Evolutionary conservation across 139 green algal genomes (phyloP).

Genomic region (Tetratostichococcus sp.): DNA sequence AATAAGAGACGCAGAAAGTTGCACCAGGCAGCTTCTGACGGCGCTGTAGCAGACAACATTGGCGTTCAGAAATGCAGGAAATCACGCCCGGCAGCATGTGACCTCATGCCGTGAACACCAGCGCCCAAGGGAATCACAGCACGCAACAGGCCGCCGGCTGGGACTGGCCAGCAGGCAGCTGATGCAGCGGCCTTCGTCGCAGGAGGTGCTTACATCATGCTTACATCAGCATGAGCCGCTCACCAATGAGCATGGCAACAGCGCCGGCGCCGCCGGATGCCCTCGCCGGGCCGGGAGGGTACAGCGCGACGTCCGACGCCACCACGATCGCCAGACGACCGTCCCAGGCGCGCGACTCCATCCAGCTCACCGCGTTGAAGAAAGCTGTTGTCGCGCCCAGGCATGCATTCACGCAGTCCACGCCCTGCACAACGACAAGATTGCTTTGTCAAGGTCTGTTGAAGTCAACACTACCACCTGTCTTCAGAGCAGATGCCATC

Average conservation of each 20-base stretch:
- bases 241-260: constrained; percentile 77
- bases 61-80: too few species aligned
- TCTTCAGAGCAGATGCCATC: too few species aligned
- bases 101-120: too few species aligned
- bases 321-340: constrained; percentile 79
- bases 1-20: neutral
- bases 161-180: too few species aligned
- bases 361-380: constrained; percentile 69
- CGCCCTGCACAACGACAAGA: constrained; percentile 42
- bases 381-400: constrained; percentile 83
- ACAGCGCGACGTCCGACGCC: constrained; percentile 69
- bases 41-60: too few species aligned
- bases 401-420: constrained; percentile 80
- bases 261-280: constrained; percentile 74
- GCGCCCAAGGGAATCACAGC: too few species aligned
- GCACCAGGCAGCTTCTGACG: neutral
- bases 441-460: too few species aligned
- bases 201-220: too few species aligned
- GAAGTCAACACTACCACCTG: too few species aligned
- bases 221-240: neutral
- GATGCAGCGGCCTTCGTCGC: too few species aligned
- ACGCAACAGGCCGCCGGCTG: too few species aligned
- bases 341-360: constrained; percentile 67
- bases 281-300: constrained; percentile 43
- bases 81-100: too few species aligned